A percentile compares a stretch with the other conserved stretches of the same genome.
phyloP scores from a whole-genome alignment of 805 yeast genomes.

The Metschnikowia rubicola region DNA sequence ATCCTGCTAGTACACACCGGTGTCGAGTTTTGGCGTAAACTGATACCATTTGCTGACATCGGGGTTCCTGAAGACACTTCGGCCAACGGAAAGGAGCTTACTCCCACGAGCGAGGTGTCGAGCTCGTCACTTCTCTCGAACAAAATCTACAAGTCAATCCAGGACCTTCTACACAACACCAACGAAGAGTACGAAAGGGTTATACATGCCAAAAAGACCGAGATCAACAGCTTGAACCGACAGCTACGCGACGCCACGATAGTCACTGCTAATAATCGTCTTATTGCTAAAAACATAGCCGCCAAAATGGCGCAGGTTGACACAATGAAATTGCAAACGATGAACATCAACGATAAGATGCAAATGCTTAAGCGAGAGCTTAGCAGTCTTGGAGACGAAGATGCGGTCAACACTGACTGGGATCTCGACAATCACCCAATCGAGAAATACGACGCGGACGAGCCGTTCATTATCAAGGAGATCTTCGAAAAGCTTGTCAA shows the following conservation, averaged over 20 bases:
- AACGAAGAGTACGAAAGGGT: slow-evolving; percentile 38
- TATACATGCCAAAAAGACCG: slow-evolving; percentile 33
- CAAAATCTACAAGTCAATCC: slow-evolving; percentile 37
- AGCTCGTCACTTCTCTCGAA: slow-evolving; percentile 22
- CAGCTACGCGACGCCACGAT: slow-evolving; percentile 39
- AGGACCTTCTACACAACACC: slow-evolving; percentile 34
- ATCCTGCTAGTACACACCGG: slow-evolving; percentile 35
- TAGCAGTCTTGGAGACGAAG: slow-evolving; percentile 20
- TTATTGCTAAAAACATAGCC: slow-evolving; percentile 31
- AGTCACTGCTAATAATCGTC: slow-evolving; percentile 41
- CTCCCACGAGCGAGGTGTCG: slow-evolving; percentile 11
- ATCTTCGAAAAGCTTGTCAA: slow-evolving; percentile 51
- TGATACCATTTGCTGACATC: slow-evolving; percentile 13
- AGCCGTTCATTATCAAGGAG: slow-evolving; percentile 74
- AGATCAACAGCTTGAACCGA: slow-evolving; percentile 33
- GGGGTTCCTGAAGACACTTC: slow-evolving; percentile 10
- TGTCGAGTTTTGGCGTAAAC: slow-evolving; percentile 30
- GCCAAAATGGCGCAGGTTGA: slow-evolving; percentile 43
- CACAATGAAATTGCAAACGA: slow-evolving; percentile 46
- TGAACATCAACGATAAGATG: slow-evolving; percentile 38
- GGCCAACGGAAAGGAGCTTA: neutral
- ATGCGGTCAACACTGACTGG: slow-evolving; percentile 31
- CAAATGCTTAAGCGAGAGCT: slow-evolving; percentile 24
- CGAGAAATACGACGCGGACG: slow-evolving; percentile 75
- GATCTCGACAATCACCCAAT: slow-evolving; percentile 66